Evolutionary conservation across 805 yeast genomes (phyloP), one percentile per base, ranked within the genome.

Genomic region (Candida piceae): DNA sequence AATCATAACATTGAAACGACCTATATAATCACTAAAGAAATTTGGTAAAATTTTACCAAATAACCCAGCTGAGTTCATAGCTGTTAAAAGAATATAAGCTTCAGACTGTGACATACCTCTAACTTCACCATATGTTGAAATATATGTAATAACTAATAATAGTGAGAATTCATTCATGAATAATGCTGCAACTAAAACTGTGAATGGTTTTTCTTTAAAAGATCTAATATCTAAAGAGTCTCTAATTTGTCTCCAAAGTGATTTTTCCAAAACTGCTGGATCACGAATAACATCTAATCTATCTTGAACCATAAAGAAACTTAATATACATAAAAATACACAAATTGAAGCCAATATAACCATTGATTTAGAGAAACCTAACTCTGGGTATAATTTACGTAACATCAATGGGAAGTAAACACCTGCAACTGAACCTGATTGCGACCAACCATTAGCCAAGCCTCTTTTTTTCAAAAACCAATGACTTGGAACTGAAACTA

Each of bases 381-480:
- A 64, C 22, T 57, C 56, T 2, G 58, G 58, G 42, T 72, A 77
- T 18, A 78, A 51, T 21, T 63, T 59, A 49, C 76, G 67, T 34
- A 78, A 55, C 65, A 76, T 64, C 34, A 77, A 55, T 7, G 82
- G 80, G 45, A 76, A 70, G 15, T 66, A 44, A 38, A 74, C 57
- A 29, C 80, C 81, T 4, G 79, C 78, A 13, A 72, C 46, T 1
- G 76, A 66, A 15, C 80, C 80, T 38, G 67, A 61, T 3, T 74
- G 69, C 0, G 77, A 74, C 1, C 68, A 40, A 16, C 76, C 71
- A 11, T 68, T 62, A 1, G 79, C 81, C 41, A 68, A 63, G 1
- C 81, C 88, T 48, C 88, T 64, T 47, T 67, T 78, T 23, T 57
- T 60, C 26, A 65, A 59, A 53, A 81, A 82, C 80, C 84, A 82